These are phyloP conservation scores for Phaffomyces antillensis DNA, from an alignment of 805 yeast genomes.

Conservation along the genomic window DNA sequence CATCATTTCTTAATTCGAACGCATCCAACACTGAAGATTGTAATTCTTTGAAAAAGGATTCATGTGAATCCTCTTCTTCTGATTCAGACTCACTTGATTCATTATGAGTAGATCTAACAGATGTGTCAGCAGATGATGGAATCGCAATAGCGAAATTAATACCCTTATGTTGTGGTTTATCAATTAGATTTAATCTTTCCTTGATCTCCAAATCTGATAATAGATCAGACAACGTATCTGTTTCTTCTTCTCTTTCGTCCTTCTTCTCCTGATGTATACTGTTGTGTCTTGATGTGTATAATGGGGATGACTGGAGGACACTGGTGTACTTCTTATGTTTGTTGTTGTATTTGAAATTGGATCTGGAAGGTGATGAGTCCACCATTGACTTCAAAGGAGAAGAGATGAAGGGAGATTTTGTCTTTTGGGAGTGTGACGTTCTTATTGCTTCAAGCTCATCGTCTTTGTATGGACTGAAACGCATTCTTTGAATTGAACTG, in stretches of 20 bases:
- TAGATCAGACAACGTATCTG: conserved; percentile 8
- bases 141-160: not conserved
- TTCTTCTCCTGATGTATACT: not conserved
- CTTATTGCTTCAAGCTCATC: conserved; percentile 2
- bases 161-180: not conserved
- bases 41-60: conserved; percentile 10
- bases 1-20: conserved; percentile 1
- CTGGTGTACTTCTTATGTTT: not conserved
- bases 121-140: not conserved
- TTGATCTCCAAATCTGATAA: conserved; percentile 15
- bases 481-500: conserved; percentile 3
- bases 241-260: not conserved
- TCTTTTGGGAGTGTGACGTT: no score
- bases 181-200: conserved; percentile 10
- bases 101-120: no score
- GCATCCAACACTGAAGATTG: conserved; percentile 5
- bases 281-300: no score
- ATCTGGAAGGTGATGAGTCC: conserved; percentile 6
- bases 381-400: conserved; percentile 17
- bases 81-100: no score
- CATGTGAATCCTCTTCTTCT: not conserved
- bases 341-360: not conserved
- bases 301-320: not conserved
- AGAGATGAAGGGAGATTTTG: conserved; percentile 6
- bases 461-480: conserved; percentile 14